A percentile compares a stretch with the other conserved stretches of the same genome.
Evolutionary conservation across 192 early-diverging fungal genomes (phyloP).

Genomic region (Backusella australiensis): DNA sequence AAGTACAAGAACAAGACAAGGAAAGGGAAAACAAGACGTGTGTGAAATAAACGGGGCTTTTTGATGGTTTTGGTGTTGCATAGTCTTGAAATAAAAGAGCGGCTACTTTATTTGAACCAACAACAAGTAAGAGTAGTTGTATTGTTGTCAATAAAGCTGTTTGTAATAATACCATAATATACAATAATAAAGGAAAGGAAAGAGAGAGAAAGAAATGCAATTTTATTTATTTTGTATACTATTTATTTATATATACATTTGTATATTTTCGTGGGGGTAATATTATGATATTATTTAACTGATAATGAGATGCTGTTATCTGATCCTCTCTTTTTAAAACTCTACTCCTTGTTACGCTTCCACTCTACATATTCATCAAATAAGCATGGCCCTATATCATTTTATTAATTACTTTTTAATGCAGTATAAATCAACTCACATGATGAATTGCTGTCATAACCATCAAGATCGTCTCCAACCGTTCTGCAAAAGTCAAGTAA

Average conservation of each 20-base stretch:
- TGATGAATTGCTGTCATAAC: conserved; percentile 28
- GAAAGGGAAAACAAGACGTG: conserved; percentile 67
- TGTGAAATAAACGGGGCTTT: not conserved
- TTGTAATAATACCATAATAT: not conserved
- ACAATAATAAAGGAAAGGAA: not conserved
- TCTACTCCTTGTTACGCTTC: not conserved
- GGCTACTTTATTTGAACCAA: not conserved
- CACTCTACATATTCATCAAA: conserved; percentile 34
- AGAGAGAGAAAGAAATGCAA: not conserved
- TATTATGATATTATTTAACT: not conserved
- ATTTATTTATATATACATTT: not conserved
- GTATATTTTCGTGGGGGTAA: not conserved
- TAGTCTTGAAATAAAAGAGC: conserved; percentile 12
- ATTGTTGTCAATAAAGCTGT: not conserved
- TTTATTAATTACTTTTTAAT: too few species aligned
- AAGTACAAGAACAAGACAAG: conserved; percentile 69
- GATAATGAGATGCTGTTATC: too few species aligned
- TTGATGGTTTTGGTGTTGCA: conserved; percentile 2
- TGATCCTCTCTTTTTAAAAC: not conserved
- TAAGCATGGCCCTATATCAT: conserved; percentile 19
- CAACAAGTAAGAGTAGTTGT: not conserved
- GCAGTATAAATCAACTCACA: conserved; percentile 13
- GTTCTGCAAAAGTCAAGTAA: conserved; percentile 21
- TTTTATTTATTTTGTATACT: not conserved
- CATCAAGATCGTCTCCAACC: conserved; percentile 13